Evolutionary conservation across 2,329 filamentous ascomycete species (phyloP).

Genomic region (Blastomyces emzantsi): DNA sequence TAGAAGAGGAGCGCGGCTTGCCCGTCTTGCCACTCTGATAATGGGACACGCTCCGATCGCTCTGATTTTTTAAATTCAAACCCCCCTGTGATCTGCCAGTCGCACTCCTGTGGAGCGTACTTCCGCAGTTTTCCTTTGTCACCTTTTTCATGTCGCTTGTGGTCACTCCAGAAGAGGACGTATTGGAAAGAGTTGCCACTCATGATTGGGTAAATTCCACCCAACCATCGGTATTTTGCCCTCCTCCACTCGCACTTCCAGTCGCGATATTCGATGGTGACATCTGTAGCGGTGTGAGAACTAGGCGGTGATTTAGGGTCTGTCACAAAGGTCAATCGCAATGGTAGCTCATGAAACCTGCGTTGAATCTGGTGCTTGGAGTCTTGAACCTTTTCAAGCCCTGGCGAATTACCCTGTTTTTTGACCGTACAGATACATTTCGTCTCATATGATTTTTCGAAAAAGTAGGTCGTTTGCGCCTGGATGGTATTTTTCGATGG

Average conservation of each 20-base stretch:
- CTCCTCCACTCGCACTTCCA: constrained; percentile 10
- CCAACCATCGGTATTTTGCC: constrained; percentile 31
- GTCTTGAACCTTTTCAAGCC: too few species aligned
- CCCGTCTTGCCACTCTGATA: constrained; percentile 19
- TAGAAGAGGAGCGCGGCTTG: constrained; percentile 27
- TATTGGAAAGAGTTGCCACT: constrained; percentile 11
- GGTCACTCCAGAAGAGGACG: constrained; percentile 28
- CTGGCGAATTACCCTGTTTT: neutral
- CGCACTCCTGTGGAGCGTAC: constrained; percentile 25
- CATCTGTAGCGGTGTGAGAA: constrained; percentile 22
- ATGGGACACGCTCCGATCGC: constrained; percentile 21
- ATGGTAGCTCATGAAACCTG: constrained; percentile 21
- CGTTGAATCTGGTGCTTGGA: neutral
- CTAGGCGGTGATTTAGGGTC: constrained; percentile 13
- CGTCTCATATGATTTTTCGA: neutral
- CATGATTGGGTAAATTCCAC: constrained; percentile 27
- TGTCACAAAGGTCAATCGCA: constrained; percentile 24
- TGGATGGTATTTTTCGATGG: neutral
- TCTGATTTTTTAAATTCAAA: constrained; percentile 13
- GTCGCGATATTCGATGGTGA: constrained; percentile 22
- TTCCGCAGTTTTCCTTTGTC: constrained; percentile 19
- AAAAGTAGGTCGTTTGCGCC: neutral
- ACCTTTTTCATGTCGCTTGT: constrained; percentile 20
- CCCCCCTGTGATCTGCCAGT: constrained; percentile 24
- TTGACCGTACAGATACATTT: neutral